A percentile compares a stretch with the other conserved stretches of the same genome.
phyloP scores from a whole-genome alignment of 352 stramenopile genomes.

The Pythium volutum region DNA sequence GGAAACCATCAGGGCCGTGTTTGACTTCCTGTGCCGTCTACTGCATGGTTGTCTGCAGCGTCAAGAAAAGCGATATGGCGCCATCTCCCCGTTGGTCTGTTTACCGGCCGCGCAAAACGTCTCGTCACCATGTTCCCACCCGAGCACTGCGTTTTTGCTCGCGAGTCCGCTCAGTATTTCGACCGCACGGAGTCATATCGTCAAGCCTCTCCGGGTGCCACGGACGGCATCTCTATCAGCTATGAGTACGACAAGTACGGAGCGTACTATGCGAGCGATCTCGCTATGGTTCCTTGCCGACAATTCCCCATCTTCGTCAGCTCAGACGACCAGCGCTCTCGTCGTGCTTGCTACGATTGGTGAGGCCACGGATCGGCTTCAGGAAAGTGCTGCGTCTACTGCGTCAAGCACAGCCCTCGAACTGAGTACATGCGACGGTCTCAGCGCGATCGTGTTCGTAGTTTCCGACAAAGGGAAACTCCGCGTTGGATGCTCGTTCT shows the following conservation, averaged over 20 bases:
- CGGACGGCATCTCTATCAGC: neutral
- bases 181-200: constrained; percentile 4
- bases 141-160: constrained; percentile 10
- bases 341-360: neutral
- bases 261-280: neutral
- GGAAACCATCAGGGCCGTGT: neutral
- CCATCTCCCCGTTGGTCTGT: neutral
- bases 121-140: neutral
- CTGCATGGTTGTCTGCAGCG: neutral
- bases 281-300: constrained; percentile 4
- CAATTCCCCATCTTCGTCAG: neutral
- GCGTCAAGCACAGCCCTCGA: neutral
- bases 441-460: neutral
- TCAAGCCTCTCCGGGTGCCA: constrained; percentile 3
- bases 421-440: neutral
- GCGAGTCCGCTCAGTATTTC: constrained; percentile 14
- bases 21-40: neutral
- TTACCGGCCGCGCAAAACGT: neutral
- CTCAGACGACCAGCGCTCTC: neutral
- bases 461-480: neutral
- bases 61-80: neutral
- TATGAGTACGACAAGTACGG: neutral
- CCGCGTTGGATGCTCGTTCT: neutral
- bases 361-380: neutral
- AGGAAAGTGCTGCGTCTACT: neutral